phyloP scores from a whole-genome alignment of 257 asterid genomes.

The Scutellaria minor region DNA sequence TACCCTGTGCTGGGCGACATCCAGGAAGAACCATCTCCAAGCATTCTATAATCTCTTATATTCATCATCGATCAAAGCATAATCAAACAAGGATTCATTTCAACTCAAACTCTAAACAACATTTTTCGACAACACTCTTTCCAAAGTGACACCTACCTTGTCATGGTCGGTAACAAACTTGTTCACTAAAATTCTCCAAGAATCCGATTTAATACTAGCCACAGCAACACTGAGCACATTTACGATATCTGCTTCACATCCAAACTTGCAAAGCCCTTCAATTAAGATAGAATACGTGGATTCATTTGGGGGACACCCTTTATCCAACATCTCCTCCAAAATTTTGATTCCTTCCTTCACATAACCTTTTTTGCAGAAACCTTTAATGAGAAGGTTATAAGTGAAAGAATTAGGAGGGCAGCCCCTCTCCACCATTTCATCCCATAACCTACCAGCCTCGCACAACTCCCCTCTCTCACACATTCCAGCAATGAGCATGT shows the following conservation, averaged over 20 bases:
- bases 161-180: conserved; percentile 38
- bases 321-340: conserved; percentile 82
- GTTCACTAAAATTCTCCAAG: conserved; percentile 50
- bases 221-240: conserved; percentile 56
- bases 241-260: conserved; percentile 46
- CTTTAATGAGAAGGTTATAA: conserved; percentile 70
- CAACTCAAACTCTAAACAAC: conserved; percentile 29
- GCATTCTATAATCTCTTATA: no score
- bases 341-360: conserved; percentile 68
- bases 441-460: conserved; percentile 96
- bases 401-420: conserved; percentile 82
- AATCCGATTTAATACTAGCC: conserved; percentile 40
- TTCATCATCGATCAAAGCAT: no score
- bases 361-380: conserved; percentile 72
- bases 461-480: conserved; percentile 79
- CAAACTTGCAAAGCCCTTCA: conserved; percentile 55
- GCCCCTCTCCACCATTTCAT: conserved; percentile 81
- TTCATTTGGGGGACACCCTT: conserved; percentile 59
- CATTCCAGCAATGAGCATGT: conserved; percentile 84
- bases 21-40: no score
- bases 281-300: conserved; percentile 66
- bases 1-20: no score
- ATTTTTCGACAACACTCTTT: conserved; percentile 33
- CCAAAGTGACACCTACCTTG: conserved; percentile 32
- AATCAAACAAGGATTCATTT: neutral